A percentile compares a stretch with the other conserved stretches of the same genome.
Evolutionary conservation across 2,329 filamentous ascomycete genomes (phyloP).

Genomic region (Alternaria metachromatica): DNA sequence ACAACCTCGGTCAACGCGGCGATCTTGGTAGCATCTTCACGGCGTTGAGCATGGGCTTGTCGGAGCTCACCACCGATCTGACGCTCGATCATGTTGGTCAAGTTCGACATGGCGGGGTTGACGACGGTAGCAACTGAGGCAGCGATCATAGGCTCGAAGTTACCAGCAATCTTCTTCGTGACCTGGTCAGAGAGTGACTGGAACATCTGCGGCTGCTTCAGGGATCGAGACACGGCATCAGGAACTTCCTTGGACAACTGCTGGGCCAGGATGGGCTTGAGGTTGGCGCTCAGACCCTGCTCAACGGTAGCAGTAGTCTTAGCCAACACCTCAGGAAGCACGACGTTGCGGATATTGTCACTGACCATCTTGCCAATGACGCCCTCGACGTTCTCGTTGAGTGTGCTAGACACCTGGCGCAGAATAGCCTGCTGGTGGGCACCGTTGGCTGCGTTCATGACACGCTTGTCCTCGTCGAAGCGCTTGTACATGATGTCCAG

Average conservation of each 20-base stretch:
- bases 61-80: constrained; percentile 60
- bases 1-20: constrained; percentile 74
- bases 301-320: constrained; percentile 72
- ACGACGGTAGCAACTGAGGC: constrained; percentile 64
- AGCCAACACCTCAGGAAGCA: constrained; percentile 76
- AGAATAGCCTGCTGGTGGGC: constrained; percentile 75
- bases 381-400: constrained; percentile 75
- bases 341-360: constrained; percentile 74
- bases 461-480: constrained; percentile 72
- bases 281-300: constrained; percentile 71
- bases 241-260: constrained; percentile 78
- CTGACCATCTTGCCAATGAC: constrained; percentile 79
- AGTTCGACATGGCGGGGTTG: constrained; percentile 69
- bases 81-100: constrained; percentile 72
- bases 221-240: constrained; percentile 67
- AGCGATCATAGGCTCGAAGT: constrained; percentile 71
- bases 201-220: constrained; percentile 77
- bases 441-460: constrained; percentile 66
- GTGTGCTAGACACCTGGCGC: constrained; percentile 70
- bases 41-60: constrained; percentile 59
- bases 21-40: constrained; percentile 69
- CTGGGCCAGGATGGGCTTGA: constrained; percentile 71
- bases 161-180: constrained; percentile 68
- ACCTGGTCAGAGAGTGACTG: constrained; percentile 76
- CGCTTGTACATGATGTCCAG: constrained; percentile 64